Conservation (phyloP, 768 basidiomycete species). For the Mrakia gelida region DNA sequence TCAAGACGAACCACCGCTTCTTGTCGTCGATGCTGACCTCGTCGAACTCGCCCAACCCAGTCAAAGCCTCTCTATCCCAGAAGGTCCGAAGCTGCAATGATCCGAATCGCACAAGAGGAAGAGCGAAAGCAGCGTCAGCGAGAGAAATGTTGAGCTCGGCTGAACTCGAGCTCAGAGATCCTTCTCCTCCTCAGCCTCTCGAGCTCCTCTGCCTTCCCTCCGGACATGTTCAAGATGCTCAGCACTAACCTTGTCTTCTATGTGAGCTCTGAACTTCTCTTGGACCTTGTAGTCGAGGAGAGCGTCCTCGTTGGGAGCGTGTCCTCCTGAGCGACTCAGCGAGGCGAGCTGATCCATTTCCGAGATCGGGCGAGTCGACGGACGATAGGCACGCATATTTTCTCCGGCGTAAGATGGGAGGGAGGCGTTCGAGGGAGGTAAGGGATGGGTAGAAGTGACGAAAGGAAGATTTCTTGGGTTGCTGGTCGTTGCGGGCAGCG, state of each 20-base stretch:
- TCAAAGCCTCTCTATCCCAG: background rate
- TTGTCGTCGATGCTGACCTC: slow-evolving; percentile 7
- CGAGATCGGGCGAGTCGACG: slow-evolving; percentile 1
- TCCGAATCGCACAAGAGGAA: background rate
- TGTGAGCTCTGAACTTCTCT: slow-evolving; percentile 19
- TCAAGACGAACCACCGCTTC: slow-evolving; percentile 18
- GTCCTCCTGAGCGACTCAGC: slow-evolving; percentile 24
- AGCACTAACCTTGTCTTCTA: slow-evolving; percentile 18
- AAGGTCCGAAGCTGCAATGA: background rate
- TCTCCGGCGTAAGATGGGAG: too few relatives aligned
- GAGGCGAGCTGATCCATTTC: slow-evolving; percentile 29
- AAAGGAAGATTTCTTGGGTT: background rate
- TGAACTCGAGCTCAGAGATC: background rate
- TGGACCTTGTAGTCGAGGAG: slow-evolving; percentile 7
- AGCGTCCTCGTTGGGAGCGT: slow-evolving; percentile 27
- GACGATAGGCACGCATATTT: slow-evolving; percentile 1
- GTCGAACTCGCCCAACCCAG: background rate
- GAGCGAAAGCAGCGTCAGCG: background rate
- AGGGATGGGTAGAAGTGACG: background rate
- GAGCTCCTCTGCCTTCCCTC: too few relatives aligned
- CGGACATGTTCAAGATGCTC: too few relatives aligned
- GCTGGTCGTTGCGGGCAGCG: background rate
- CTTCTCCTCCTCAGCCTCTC: background rate
- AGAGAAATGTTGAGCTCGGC: background rate
- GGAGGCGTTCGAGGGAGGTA: background rate